Percentiles rank a stretch among this genome's conserved stretches.
These are phyloP conservation scores for Botrytis pseudocinerea DNA, from an alignment of 2,329 filamentous ascomycete species.

Conservation along the genomic window DNA sequence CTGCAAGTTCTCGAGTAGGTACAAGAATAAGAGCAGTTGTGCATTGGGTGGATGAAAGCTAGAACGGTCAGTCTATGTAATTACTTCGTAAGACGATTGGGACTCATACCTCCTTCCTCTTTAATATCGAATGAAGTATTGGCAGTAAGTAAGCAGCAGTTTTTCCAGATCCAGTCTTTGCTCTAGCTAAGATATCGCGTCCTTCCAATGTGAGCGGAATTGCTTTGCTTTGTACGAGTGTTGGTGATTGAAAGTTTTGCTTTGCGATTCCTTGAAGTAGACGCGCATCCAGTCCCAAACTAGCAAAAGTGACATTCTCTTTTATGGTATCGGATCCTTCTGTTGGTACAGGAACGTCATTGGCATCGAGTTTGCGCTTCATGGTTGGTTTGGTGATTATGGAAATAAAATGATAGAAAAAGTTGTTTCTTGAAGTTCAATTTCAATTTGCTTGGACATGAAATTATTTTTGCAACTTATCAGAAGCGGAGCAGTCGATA, in stretches of 20 bases:
- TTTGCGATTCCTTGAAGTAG: constrained; percentile 82
- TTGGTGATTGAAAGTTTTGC: constrained; percentile 82
- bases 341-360: constrained; percentile 49
- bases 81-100: constrained; percentile 2
- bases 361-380: constrained; percentile 63
- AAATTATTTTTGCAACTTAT: constrained; percentile 27
- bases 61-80: constrained; percentile 27
- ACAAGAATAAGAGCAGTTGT: constrained; percentile 86
- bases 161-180: constrained; percentile 95
- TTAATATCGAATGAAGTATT: constrained; percentile 80
- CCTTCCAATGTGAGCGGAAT: constrained; percentile 87
- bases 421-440: constrained; percentile 15
- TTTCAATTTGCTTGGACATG: constrained; percentile 8
- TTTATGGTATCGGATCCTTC: constrained; percentile 38
- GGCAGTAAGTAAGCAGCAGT: constrained; percentile 94
- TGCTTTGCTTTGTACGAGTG: constrained; percentile 81
- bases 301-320: constrained; percentile 60
- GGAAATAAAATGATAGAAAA: constrained; percentile 5
- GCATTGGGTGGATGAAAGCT: constrained; percentile 53
- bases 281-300: constrained; percentile 78
- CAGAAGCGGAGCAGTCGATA: constrained; percentile 19
- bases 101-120: constrained; percentile 63
- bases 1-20: constrained; percentile 89
- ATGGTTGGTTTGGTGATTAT: constrained; percentile 42
- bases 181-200: constrained; percentile 85